These are phyloP conservation scores for Amanita pseudoporphyria DNA, from an alignment of 768 basidiomycete species.

Conservation along the genomic window DNA sequence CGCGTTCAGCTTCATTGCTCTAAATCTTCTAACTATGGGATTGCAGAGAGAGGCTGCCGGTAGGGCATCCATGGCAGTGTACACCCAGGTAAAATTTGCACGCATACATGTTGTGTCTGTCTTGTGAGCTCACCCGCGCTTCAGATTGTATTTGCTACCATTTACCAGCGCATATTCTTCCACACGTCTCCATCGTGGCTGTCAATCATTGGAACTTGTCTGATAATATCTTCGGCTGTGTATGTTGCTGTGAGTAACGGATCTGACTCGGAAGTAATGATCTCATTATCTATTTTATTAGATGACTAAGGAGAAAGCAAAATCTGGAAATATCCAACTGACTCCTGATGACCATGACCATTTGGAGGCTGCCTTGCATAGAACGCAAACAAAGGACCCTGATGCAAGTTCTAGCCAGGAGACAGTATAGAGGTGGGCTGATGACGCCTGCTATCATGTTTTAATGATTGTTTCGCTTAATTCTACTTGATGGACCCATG, in stretches of 20 bases:
- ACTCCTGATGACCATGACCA: slow-evolving; percentile 3
- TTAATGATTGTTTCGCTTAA: too few relatives aligned
- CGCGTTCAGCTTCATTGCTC: slow-evolving; percentile 41
- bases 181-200: slow-evolving; percentile 3
- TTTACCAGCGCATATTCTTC: slow-evolving; percentile 5
- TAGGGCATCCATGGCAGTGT: slow-evolving; percentile 51
- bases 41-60: slow-evolving; percentile 56
- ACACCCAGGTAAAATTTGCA: slow-evolving; percentile 18
- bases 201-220: slow-evolving; percentile 1
- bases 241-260: slow-evolving; percentile 6
- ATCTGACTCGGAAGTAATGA: neutral
- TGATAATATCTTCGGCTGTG: slow-evolving; percentile 8
- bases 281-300: neutral
- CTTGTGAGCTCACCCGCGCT: neutral
- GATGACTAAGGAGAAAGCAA: neutral
- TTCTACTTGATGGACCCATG: too few relatives aligned
- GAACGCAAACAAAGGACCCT: neutral
- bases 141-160: slow-evolving; percentile 7
- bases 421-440: neutral
- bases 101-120: neutral
- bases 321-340: neutral
- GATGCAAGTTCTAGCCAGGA: neutral
- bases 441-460: too few relatives aligned
- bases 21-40: slow-evolving; percentile 34
- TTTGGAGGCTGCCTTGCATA: slow-evolving; percentile 1